Conservation (phyloP, 169 alveolate species). For the Eimeria sp. region DNA sequence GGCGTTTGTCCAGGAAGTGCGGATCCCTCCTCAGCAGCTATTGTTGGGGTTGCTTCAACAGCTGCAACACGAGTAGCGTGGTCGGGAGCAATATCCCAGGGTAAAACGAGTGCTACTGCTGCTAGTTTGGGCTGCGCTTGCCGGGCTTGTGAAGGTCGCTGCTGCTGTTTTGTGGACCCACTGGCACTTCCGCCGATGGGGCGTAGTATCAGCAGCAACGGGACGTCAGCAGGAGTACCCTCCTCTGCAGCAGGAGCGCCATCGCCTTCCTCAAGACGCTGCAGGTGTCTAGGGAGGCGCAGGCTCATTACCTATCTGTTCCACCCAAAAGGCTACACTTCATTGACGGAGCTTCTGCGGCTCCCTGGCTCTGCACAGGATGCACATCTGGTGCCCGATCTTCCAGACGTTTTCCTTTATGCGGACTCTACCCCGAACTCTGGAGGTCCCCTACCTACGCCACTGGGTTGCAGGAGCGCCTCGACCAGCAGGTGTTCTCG, state of each 20-base stretch:
- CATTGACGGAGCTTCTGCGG: slow-evolving; percentile 37
- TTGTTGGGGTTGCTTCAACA: slow-evolving; percentile 23
- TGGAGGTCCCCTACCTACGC: not conserved
- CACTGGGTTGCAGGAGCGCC: slow-evolving; percentile 11
- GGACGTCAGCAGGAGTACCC: not conserved
- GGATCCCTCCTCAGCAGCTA: slow-evolving; percentile 37
- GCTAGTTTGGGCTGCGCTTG: slow-evolving; percentile 12
- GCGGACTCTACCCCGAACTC: not conserved
- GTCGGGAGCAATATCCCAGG: not conserved
- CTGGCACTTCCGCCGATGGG: slow-evolving; percentile 38
- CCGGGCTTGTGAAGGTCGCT: slow-evolving; percentile 60
- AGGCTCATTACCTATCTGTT: slow-evolving; percentile 18
- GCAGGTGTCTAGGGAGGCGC: slow-evolving; percentile 62
- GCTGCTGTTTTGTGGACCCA: slow-evolving; percentile 31
- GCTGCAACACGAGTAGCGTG: not conserved
- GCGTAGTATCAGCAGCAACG: not conserved
- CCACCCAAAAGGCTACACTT: slow-evolving; percentile 41
- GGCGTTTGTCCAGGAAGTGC: slow-evolving; percentile 52
- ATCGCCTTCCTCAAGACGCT: slow-evolving; percentile 2
- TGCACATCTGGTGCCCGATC: slow-evolving; percentile 66
- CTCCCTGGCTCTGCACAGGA: slow-evolving; percentile 53
- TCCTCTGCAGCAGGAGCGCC: not conserved
- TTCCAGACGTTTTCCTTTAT: slow-evolving; percentile 60
- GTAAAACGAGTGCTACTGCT: not conserved
- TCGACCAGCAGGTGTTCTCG: not conserved